Evolutionary conservation across 1,284 basidiomycete species (phyloP).

Genomic region (Golubevia pallescens): DNA sequence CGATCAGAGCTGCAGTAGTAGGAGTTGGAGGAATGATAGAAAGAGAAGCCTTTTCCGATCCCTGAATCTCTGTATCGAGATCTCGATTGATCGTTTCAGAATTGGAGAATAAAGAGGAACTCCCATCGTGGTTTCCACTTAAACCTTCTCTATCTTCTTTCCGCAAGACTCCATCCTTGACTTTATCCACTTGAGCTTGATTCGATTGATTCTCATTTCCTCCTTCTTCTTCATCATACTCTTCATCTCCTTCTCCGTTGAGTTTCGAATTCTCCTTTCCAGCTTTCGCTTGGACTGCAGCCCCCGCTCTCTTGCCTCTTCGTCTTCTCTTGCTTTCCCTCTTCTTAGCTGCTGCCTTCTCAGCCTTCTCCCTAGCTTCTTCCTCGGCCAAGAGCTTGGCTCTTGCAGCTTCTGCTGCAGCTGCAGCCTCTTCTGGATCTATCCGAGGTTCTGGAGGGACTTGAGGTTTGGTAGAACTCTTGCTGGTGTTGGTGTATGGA

Average conservation of each 20-base stretch:
- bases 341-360: slow-evolving; percentile 22
- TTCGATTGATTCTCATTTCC: slow-evolving; percentile 10
- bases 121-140: not conserved
- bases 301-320: slow-evolving; percentile 46
- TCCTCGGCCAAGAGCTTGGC: slow-evolving; percentile 6
- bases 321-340: slow-evolving; percentile 28
- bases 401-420: too few species aligned
- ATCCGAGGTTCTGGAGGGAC: not conserved
- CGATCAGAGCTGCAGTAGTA: not conserved
- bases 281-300: slow-evolving; percentile 35
- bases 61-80: not conserved
- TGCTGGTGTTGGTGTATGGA: not conserved
- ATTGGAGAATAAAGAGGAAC: too few species aligned
- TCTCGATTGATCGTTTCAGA: too few species aligned
- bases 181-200: not conserved
- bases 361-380: slow-evolving; percentile 11
- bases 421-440: too few species aligned
- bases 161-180: slow-evolving; percentile 4
- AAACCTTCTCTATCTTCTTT: slow-evolving; percentile 10
- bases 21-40: not conserved
- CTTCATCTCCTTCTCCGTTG: slow-evolving; percentile 18
- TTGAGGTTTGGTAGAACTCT: not conserved
- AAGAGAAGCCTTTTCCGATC: not conserved
- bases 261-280: slow-evolving; percentile 7
- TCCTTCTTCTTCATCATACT: slow-evolving; percentile 17